phyloP scores from a whole-genome alignment of 23 red algal species.

The Cyanidium caldarium region DNA sequence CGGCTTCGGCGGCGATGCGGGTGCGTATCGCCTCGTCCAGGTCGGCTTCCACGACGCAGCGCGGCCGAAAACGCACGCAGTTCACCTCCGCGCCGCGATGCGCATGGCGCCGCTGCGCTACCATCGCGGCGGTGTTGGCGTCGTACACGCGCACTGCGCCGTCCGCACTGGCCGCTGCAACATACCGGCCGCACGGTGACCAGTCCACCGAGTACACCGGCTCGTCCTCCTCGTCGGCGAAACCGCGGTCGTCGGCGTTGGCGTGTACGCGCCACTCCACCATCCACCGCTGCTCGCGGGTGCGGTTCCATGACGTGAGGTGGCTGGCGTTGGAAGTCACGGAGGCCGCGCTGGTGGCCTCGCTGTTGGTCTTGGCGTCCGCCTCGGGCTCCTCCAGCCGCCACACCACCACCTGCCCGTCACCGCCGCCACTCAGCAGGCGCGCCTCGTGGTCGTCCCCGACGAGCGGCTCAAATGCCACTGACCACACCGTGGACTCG shows the following conservation, averaged over 20 bases:
- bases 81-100: neutral
- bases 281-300: neutral
- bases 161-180: neutral
- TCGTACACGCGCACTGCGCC: neutral
- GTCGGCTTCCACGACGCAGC: neutral
- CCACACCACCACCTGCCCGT: conserved; percentile 58
- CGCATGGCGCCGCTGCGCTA: neutral
- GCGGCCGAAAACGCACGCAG: neutral
- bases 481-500: conserved; percentile 62
- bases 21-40: neutral
- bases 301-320: too few relatives aligned
- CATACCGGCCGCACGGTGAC: neutral
- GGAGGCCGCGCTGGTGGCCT: neutral
- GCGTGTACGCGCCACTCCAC: neutral
- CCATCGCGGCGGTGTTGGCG: neutral
- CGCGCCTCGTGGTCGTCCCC: conserved; percentile 2
- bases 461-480: conserved; percentile 22
- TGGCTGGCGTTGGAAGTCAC: neutral
- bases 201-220: neutral
- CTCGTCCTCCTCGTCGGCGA: conserved; percentile 1
- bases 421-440: conserved; percentile 37
- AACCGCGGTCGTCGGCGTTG: neutral
- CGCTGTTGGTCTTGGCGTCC: neutral
- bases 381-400: conserved; percentile 23
- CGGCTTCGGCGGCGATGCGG: too few relatives aligned